phyloP scores from a whole-genome alignment of 371 early-diverging fungal genomes.

The Saksenaea vasiformis region DNA sequence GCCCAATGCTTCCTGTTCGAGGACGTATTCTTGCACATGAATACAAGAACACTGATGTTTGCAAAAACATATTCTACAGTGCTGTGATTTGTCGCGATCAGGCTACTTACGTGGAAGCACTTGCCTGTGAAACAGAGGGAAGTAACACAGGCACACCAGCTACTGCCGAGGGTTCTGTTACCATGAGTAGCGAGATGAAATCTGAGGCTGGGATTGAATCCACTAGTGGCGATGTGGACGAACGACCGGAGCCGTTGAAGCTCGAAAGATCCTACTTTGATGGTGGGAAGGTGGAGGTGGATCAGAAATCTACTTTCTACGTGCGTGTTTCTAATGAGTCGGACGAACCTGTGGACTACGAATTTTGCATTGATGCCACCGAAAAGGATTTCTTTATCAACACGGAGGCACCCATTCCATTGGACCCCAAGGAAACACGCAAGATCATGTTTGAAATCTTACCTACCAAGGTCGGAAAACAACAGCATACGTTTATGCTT shows the following conservation, averaged over 20 bases:
- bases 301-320: conserved; percentile 58
- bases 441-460: conserved; percentile 62
- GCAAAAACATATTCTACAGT: conserved; percentile 70
- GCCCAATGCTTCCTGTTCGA: conserved; percentile 28
- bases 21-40: conserved; percentile 83
- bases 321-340: conserved; percentile 59
- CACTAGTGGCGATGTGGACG: not conserved
- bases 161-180: not conserved
- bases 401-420: conserved; percentile 20
- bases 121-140: conserved; percentile 24
- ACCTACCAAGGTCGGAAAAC: conserved; percentile 56
- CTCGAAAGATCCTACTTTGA: conserved; percentile 58
- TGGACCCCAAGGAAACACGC: conserved; percentile 57
- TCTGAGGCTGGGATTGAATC: not conserved
- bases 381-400: conserved; percentile 32
- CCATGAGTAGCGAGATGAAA: not conserved
- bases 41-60: conserved; percentile 88
- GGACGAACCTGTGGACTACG: conserved; percentile 39
- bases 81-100: conserved; percentile 53
- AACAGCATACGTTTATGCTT: conserved; percentile 53
- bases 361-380: conserved; percentile 18
- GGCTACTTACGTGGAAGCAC: conserved; percentile 33
- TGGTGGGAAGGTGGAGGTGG: conserved; percentile 59
- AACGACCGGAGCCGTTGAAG: conserved; percentile 28
- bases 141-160: conserved; percentile 9